These are phyloP conservation scores for Fusarium sp. DNA, from an alignment of 2,329 filamentous ascomycete genomes.

Conservation along the genomic window DNA sequence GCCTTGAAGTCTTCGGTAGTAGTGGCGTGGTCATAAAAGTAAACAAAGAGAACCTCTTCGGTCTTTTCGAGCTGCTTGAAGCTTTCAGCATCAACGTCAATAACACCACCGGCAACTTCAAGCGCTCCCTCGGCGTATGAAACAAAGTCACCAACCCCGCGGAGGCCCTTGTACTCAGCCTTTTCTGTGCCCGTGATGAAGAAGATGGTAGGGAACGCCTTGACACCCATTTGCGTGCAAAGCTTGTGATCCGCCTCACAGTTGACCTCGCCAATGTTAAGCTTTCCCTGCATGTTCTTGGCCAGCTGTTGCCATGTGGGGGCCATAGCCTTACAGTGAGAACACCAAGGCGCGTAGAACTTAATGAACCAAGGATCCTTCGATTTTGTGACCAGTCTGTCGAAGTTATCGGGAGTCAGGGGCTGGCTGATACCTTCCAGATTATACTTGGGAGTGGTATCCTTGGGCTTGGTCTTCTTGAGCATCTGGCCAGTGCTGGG, in stretches of 20 bases:
- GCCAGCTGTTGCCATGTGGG: constrained; percentile 91
- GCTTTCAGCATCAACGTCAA: constrained; percentile 80
- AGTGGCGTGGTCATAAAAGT: constrained; percentile 97
- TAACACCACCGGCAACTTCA: constrained; percentile 80
- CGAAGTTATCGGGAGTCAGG: constrained; percentile 87
- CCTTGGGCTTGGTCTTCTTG: constrained; percentile 60
- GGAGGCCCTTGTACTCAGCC: constrained; percentile 91
- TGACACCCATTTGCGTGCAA: constrained; percentile 90
- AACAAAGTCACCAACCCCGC: constrained; percentile 91
- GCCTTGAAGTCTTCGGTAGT: constrained; percentile 92
- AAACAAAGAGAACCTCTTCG: constrained; percentile 95
- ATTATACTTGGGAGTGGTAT: constrained; percentile 73
- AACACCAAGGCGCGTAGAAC: constrained; percentile 98
- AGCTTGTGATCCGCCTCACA: constrained; percentile 87
- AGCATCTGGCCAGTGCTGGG: constrained; percentile 49
- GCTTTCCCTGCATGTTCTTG: constrained; percentile 87
- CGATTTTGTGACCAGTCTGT: constrained; percentile 85
- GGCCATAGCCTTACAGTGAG: constrained; percentile 92
- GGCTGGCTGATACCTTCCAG: constrained; percentile 79
- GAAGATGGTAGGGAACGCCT: constrained; percentile 87
- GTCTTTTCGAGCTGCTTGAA: constrained; percentile 90
- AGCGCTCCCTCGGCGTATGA: constrained; percentile 89
- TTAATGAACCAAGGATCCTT: constrained; percentile 98
- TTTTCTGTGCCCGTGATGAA: constrained; percentile 94
- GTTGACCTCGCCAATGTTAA: constrained; percentile 97